Evolutionary conservation across 2,329 filamentous ascomycete species (phyloP), one percentile per base, ranked within the genome.

Genomic region (Truncatella angustata): DNA sequence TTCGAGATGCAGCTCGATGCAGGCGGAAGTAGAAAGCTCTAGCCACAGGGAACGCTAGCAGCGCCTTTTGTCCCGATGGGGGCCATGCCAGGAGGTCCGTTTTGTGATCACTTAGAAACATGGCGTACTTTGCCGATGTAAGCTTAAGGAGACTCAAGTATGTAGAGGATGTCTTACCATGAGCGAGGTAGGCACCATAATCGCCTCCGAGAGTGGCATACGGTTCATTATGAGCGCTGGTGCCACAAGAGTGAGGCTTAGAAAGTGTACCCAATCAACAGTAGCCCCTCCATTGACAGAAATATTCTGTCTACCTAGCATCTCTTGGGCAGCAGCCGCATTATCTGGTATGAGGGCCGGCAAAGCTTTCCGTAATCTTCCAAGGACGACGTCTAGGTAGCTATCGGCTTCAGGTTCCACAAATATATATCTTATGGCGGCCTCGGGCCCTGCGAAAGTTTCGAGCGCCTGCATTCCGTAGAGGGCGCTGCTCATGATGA

Each of bases 211-310:
- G 44, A 86, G 74, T 2, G 74, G 77, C 23, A 86, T 84, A 30
- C 88, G 76, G 18, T 86, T 86, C n/a, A 87, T 75, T 10, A 91
- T 75, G 7, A 92, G 74, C 2, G 83, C 76, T 10, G 87, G 75
- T 0, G 84, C 86, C 53, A 92, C 87, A 5, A 89, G 72, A 2
- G 86, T 84, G 3, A 90, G 67, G 2, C 63, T 44, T 32, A 59
- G 47, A 21, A 65, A 56, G 44, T 60, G 57, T 21, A 62, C 7
- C 5, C 62, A 18, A 45, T 65, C 60, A 14, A 67, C 40, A 0
- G 55, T 16, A 2, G 35, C 46, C 4, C 49, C 54, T 40, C 58
- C 34, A 26, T 23, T 18, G 23, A 34, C 14, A 20, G 35, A 11
- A 12, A 35, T 30, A 30, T 24, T 49, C 21, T 21, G 12, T 20